phyloP scores from a whole-genome alignment of 495 filamentous ascomycete genomes.

The Hypoxylon intermedium region DNA sequence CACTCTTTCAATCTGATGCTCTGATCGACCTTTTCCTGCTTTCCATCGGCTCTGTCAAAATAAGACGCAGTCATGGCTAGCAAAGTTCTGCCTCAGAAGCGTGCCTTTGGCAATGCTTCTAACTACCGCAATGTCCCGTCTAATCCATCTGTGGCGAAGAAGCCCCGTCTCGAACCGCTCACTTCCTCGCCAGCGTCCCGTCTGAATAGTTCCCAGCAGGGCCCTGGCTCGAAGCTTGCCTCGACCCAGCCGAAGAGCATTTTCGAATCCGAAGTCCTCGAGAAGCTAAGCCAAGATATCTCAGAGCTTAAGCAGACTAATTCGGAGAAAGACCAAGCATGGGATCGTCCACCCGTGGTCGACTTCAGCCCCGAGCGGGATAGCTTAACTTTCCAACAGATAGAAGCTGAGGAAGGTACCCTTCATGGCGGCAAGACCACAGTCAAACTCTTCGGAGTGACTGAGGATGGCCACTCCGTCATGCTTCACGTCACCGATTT shows the following conservation, averaged over 20 bases:
- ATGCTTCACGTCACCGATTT: constrained; percentile 95
- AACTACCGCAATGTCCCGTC: constrained; percentile 56
- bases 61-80: constrained; percentile 47
- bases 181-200: constrained; percentile 59
- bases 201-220: constrained; percentile 66
- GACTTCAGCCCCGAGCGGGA: constrained; percentile 75
- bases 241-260: constrained; percentile 88
- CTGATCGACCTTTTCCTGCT: constrained; percentile 2
- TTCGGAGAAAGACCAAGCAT: constrained; percentile 92
- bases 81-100: constrained; percentile 59
- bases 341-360: constrained; percentile 79
- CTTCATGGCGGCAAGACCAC: constrained; percentile 73
- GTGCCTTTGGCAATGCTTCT: constrained; percentile 58
- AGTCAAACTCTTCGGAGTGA: constrained; percentile 94
- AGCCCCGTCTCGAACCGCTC: constrained; percentile 73
- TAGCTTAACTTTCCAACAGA: constrained; percentile 88
- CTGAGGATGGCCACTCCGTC: constrained; percentile 92
- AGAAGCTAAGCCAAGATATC: constrained; percentile 94
- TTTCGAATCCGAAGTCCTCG: constrained; percentile 92
- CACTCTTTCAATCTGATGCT: too few relatives aligned
- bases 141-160: constrained; percentile 63
- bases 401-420: constrained; percentile 90
- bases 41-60: constrained; percentile 7
- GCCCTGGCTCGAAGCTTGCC: constrained; percentile 65
- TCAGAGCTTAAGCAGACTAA: constrained; percentile 81